Base-by-base conservation (phyloP, 1,139 yeast species). In the Blastobotrys buckinghamii region DNA sequence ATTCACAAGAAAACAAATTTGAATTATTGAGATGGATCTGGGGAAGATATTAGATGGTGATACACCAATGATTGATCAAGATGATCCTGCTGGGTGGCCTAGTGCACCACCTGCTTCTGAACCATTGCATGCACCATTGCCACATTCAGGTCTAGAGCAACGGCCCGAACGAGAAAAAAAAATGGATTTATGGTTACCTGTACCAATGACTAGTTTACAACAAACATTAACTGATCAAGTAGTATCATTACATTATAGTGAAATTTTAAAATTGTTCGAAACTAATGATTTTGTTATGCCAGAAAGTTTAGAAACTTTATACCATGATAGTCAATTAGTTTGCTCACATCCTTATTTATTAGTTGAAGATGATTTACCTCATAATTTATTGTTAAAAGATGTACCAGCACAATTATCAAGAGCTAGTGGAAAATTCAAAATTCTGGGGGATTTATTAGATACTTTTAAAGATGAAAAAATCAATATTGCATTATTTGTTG, bases 201-300 rank as follows among this genome's bases (percentile, higher is more conserved):
- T 95, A 5, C 90, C 96, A 2, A 81, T 90, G 83, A 81, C 86
- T 52, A 89, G 85, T 54, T 84, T 87, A 57, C 97, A 92, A 63
- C 84, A 82, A 59, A 95, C 88, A 61, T 74, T 92, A 48, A 86
- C 92, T n/a, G 96, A 90, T 67, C 96, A 89, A 63, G 89, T 92
- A 27, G 85, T 92, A 7, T 85, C 96, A 1, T 71, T 89, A 40
- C 97, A 92, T 65, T 89, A 89, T 62, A 81, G 95, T 32, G 97
- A 90, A 63, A 87, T 92, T 49, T 72, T 90, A 58, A 83, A 88
- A 66, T 88, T 84, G 65, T 89, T 88, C 61, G 96, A 88, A 63
- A 79, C 87, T 0, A 65, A 67, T 32, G 72, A 73, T 45, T 66
- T 66, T 35, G 78, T 84, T 46, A 78, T 86, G 42, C 63, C 82